These are phyloP conservation scores for Paramecium tetraurelia DNA, from an alignment of 73 alveolate genomes.

Conservation along the genomic window DNA sequence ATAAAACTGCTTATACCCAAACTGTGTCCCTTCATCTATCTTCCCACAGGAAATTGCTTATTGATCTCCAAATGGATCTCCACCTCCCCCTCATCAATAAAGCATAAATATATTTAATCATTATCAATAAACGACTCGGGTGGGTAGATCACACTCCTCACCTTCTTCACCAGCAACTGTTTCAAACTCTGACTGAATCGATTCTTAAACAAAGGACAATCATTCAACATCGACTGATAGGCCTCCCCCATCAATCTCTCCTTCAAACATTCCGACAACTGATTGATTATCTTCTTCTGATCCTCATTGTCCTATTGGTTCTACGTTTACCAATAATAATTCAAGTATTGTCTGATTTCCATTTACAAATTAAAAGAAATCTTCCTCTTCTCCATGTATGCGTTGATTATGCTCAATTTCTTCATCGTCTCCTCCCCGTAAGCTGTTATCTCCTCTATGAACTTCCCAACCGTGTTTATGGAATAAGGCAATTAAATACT, in stretches of 20 bases:
- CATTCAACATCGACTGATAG: not conserved
- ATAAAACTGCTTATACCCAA: conserved; percentile 38
- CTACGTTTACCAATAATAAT: conserved; percentile 65
- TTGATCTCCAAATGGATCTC: not conserved
- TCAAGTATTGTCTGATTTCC: conserved; percentile 64
- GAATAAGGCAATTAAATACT: conserved; percentile 83
- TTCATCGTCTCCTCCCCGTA: conserved; percentile 64
- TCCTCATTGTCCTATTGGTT: not conserved
- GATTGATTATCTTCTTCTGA: not conserved
- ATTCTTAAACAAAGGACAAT: conserved; percentile 36
- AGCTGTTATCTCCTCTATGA: conserved; percentile 59
- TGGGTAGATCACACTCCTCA: not conserved
- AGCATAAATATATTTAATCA: conserved; percentile 6
- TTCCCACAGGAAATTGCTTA: not conserved
- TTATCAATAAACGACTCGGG: not conserved
- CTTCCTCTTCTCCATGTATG: conserved; percentile 55
- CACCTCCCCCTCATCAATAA: conserved; percentile 44
- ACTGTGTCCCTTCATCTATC: not conserved
- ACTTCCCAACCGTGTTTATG: conserved; percentile 70
- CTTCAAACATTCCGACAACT: conserved; percentile 20
- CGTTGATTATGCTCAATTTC: conserved; percentile 59
- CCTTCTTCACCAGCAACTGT: not conserved
- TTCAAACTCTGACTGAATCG: not conserved
- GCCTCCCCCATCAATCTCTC: conserved; percentile 24
- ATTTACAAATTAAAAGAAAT: conserved; percentile 63